phyloP scores from a whole-genome alignment of 2,329 filamentous ascomycete genomes.

The Lecanicillium sp. region DNA sequence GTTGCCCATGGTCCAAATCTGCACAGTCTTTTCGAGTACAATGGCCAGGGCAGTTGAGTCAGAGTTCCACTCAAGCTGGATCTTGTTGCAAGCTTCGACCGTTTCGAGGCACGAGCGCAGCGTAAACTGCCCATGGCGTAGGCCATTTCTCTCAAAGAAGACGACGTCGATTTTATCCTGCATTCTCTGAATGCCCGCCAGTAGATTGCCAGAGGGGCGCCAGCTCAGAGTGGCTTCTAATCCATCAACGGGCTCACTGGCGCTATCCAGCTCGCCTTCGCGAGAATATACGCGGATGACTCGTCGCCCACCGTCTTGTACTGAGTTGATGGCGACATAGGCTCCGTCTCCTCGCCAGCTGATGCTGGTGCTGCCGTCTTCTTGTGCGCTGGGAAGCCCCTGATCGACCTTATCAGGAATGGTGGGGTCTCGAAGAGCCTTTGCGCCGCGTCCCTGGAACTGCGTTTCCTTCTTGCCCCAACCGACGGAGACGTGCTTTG shows the following conservation, averaged over 20 bases:
- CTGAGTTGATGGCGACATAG: slow-evolving; percentile 77
- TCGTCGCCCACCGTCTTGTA: slow-evolving; percentile 62
- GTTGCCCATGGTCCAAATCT: slow-evolving; percentile 95
- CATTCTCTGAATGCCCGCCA: slow-evolving; percentile 76
- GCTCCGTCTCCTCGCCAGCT: slow-evolving; percentile 94
- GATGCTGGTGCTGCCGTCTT: slow-evolving; percentile 64
- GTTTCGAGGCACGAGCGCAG: slow-evolving; percentile 58
- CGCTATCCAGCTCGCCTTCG: slow-evolving; percentile 84
- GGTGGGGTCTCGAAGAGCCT: slow-evolving; percentile 83
- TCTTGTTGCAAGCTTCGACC: slow-evolving; percentile 44
- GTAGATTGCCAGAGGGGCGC: slow-evolving; percentile 83
- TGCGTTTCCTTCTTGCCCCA: slow-evolving; percentile 99
- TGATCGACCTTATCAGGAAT: slow-evolving; percentile 89
- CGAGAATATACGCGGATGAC: slow-evolving; percentile 85
- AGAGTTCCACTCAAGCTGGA: slow-evolving; percentile 76
- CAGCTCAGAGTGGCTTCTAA: slow-evolving; percentile 85
- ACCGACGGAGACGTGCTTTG: slow-evolving; percentile 89
- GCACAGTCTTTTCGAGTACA: slow-evolving; percentile 64
- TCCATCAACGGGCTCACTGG: slow-evolving; percentile 88
- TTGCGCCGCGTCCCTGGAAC: slow-evolving; percentile 85
- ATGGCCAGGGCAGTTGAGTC: slow-evolving; percentile 89
- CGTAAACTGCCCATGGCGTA: slow-evolving; percentile 92
- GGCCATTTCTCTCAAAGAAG: slow-evolving; percentile 96
- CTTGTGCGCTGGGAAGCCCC: slow-evolving; percentile 65
- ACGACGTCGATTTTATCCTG: slow-evolving; percentile 67